Evolutionary conservation across 2,329 filamentous ascomycete species (phyloP).

Genomic region (Pyricularia sp.): DNA sequence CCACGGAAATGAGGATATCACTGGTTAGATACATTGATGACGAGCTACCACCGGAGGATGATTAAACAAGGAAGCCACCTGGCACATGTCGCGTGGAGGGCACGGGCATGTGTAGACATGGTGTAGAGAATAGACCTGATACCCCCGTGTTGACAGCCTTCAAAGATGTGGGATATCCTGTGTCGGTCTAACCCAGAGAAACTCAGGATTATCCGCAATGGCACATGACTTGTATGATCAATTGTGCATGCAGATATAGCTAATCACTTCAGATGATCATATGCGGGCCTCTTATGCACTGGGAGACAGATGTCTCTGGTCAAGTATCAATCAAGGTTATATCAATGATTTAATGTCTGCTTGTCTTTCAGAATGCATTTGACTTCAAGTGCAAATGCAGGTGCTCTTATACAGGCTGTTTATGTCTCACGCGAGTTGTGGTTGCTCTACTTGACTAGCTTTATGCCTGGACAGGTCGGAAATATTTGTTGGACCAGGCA

Average conservation of each 20-base stretch:
- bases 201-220: background rate
- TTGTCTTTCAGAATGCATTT: too few species aligned
- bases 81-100: background rate
- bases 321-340: background rate
- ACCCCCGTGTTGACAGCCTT: background rate
- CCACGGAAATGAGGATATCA: conserved; percentile 92
- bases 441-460: background rate
- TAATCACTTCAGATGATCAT: background rate
- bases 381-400: too few species aligned
- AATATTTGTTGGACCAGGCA: background rate
- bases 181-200: background rate
- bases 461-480: background rate
- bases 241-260: background rate
- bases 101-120: background rate
- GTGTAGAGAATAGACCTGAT: background rate
- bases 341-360: too few species aligned
- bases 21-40: conserved; percentile 93
- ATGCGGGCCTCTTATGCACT: background rate
- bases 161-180: background rate
- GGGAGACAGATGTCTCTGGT: background rate
- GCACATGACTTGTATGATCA: background rate
- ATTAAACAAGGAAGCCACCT: conserved; percentile 39
- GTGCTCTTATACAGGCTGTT: background rate
- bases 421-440: background rate
- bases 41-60: conserved; percentile 92